Conservation (phyloP, 2,329 filamentous ascomycete species). For the Epichloe sibirici region DNA sequence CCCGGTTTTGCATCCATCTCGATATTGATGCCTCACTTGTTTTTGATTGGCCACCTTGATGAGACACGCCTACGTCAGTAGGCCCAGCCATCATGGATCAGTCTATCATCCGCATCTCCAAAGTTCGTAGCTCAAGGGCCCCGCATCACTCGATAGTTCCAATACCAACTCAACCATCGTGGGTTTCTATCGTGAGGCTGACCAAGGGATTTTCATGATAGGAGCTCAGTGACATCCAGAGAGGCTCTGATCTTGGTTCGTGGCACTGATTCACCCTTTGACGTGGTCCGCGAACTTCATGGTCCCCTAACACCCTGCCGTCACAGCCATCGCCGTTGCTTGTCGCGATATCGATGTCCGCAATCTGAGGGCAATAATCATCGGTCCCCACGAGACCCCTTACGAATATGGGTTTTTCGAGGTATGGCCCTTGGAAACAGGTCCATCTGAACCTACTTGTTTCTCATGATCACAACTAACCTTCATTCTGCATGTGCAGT, state of each 20-base stretch:
- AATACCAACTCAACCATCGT: slow-evolving; percentile 13
- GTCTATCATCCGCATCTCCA: slow-evolving; percentile 77
- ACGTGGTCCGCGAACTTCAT: background rate
- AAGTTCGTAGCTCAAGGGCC: slow-evolving; percentile 38
- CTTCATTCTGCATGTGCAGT: slow-evolving; percentile 33
- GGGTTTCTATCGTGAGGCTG: slow-evolving; percentile 4
- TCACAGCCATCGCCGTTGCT: slow-evolving; percentile 67
- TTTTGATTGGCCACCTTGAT: background rate
- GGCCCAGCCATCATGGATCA: slow-evolving; percentile 44
- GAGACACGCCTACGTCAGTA: background rate
- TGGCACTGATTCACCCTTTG: slow-evolving; percentile 9
- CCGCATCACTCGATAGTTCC: slow-evolving; percentile 2
- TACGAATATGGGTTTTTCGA: slow-evolving; percentile 98
- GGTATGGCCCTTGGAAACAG: slow-evolving; percentile 35
- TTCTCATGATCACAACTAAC: background rate
- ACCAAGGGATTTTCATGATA: slow-evolving; percentile 22
- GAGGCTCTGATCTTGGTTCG: slow-evolving; percentile 71
- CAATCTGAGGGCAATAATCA: slow-evolving; percentile 74
- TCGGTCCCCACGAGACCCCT: slow-evolving; percentile 85
- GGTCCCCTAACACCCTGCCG: background rate
- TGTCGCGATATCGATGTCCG: slow-evolving; percentile 82
- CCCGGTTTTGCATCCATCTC: background rate
- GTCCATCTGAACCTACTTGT: background rate
- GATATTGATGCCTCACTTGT: background rate
- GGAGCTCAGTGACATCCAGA: slow-evolving; percentile 80